A percentile compares a stretch with the other conserved stretches of the same genome.
These are phyloP conservation scores for Pogostemon cablin DNA, from an alignment of 257 asterid genomes.

Conservation along the genomic window DNA sequence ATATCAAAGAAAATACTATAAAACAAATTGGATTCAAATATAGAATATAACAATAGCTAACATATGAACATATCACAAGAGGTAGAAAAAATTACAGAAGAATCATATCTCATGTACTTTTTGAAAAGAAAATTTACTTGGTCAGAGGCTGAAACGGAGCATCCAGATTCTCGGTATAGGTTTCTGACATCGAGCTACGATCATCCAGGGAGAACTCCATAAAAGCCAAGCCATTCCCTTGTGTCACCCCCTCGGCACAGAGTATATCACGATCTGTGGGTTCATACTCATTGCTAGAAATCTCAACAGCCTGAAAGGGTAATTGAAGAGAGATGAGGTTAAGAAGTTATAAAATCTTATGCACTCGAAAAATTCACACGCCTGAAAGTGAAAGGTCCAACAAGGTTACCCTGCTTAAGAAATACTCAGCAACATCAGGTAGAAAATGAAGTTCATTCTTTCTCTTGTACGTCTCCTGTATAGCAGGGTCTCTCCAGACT, in stretches of 20 bases:
- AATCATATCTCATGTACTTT: not conserved
- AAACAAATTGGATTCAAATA: no score
- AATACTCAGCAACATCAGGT: slow-evolving; percentile 86
- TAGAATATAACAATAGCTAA: no score
- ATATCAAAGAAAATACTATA: not conserved
- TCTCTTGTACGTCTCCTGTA: slow-evolving; percentile 80
- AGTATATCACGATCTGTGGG: slow-evolving; percentile 81
- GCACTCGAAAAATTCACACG: slow-evolving; percentile 4
- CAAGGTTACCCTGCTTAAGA: slow-evolving; percentile 72
- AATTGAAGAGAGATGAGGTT: not conserved
- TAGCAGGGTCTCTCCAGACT: slow-evolving; percentile 84
- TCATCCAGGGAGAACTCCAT: slow-evolving; percentile 88
- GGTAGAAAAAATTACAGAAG: not conserved
- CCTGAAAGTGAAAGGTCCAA: not conserved
- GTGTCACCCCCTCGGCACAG: slow-evolving; percentile 86
- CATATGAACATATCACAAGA: not conserved
- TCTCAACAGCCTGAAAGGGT: slow-evolving; percentile 74
- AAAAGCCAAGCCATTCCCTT: slow-evolving; percentile 80
- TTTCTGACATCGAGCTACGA: slow-evolving; percentile 91
- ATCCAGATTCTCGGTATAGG: slow-evolving; percentile 73
- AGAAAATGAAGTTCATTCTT: slow-evolving; percentile 80
- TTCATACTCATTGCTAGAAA: slow-evolving; percentile 86
- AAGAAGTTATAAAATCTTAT: not conserved
- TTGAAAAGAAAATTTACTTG: slow-evolving; percentile 42
- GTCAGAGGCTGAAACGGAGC: slow-evolving; percentile 60